Evolutionary conservation across 495 filamentous ascomycete genomes (phyloP).

Genomic region (Annulohypoxylon nitens): DNA sequence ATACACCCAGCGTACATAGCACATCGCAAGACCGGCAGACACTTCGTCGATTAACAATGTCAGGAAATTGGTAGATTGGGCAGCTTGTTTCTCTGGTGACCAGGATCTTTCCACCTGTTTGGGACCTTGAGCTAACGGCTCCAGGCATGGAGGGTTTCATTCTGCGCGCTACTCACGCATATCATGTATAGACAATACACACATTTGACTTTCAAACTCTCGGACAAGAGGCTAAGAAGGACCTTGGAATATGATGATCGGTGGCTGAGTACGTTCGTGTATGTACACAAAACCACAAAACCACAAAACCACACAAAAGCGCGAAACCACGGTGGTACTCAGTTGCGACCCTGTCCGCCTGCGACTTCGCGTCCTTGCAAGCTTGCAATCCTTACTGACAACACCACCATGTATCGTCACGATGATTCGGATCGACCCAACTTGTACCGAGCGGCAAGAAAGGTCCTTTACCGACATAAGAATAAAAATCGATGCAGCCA

Average conservation of each 20-base stretch:
- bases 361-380: slow-evolving; percentile 22
- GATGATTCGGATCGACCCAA: slow-evolving; percentile 22
- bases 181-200: background rate
- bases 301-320: background rate
- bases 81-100: slow-evolving; percentile 37
- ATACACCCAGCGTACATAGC: slow-evolving; percentile 22
- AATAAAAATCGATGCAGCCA: slow-evolving; percentile 35
- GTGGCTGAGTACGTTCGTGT: slow-evolving; percentile 39
- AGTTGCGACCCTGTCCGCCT: slow-evolving; percentile 31
- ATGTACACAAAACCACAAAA: slow-evolving; percentile 6
- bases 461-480: slow-evolving; percentile 22
- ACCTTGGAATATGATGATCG: slow-evolving; percentile 39
- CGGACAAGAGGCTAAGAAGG: slow-evolving; percentile 46
- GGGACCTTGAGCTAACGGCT: slow-evolving; percentile 42
- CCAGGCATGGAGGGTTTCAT: slow-evolving; percentile 49
- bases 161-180: slow-evolving; percentile 39
- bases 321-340: slow-evolving; percentile 19
- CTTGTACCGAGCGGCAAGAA: slow-evolving; percentile 34
- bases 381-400: slow-evolving; percentile 2
- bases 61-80: slow-evolving; percentile 37
- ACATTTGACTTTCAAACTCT: slow-evolving; percentile 23
- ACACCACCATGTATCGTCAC: slow-evolving; percentile 17
- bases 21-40: slow-evolving; percentile 35
- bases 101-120: slow-evolving; percentile 43
- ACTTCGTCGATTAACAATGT: slow-evolving; percentile 34